phyloP scores from a whole-genome alignment of 1,139 yeast species.

The Yamadazyma taylorii region DNA sequence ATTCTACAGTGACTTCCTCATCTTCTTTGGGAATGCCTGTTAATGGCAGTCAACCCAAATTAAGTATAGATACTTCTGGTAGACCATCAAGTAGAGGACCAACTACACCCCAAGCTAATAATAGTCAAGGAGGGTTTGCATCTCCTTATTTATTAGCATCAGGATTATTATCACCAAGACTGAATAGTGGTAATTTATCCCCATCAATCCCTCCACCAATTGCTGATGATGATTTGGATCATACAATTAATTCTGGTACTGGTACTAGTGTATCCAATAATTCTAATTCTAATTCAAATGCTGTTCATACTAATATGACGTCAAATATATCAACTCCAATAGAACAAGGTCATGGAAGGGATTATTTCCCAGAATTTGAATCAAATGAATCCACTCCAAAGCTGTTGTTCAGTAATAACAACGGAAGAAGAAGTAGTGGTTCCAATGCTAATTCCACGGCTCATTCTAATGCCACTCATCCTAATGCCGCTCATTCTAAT shows the following conservation, averaged over 20 bases:
- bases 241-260: slow-evolving; percentile 2
- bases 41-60: slow-evolving; percentile 24
- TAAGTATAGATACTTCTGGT: slow-evolving; percentile 33
- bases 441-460: slow-evolving; percentile 3
- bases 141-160: slow-evolving; percentile 63
- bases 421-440: slow-evolving; percentile 25
- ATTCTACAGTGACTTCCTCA: too few species aligned
- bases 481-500: not conserved
- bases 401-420: slow-evolving; percentile 22
- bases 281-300: slow-evolving; percentile 1
- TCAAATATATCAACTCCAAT: slow-evolving; percentile 14
- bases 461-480: not conserved
- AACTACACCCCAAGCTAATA: slow-evolving; percentile 30
- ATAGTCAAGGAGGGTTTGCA: slow-evolving; percentile 47
- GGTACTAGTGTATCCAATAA: slow-evolving; percentile 2
- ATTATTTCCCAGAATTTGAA: slow-evolving; percentile 14
- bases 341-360: slow-evolving; percentile 12
- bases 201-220: slow-evolving; percentile 13
- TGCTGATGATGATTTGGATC: slow-evolving; percentile 4
- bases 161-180: slow-evolving; percentile 52
- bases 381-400: slow-evolving; percentile 21
- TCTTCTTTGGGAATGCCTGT: too few species aligned
- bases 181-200: slow-evolving; percentile 22
- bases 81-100: slow-evolving; percentile 24
- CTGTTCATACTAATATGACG: slow-evolving; percentile 4